phyloP scores from a whole-genome alignment of 1,284 basidiomycete genomes.

The Apiotrichum siamense region DNA sequence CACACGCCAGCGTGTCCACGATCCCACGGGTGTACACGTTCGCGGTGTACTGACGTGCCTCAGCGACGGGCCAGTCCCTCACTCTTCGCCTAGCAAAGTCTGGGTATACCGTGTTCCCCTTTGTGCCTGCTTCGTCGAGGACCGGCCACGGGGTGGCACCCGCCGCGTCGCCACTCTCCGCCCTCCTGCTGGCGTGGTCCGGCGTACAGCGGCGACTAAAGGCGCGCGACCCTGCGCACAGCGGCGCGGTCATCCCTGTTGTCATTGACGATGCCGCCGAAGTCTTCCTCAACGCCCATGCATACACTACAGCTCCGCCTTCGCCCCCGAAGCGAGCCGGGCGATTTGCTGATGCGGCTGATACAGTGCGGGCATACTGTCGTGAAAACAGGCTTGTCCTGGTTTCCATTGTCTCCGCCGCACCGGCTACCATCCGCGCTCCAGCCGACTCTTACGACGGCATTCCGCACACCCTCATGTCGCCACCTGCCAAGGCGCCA shows the following conservation, averaged over 20 bases:
- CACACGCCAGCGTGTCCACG: too few species aligned
- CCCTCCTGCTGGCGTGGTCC: slow-evolving; percentile 37
- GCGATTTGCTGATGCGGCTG: slow-evolving; percentile 34
- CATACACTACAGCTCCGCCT: slow-evolving; percentile 7
- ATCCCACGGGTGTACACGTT: too few species aligned
- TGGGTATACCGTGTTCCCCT: slow-evolving; percentile 42
- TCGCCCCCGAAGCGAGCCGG: slow-evolving; percentile 15
- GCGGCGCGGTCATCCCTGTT: slow-evolving; percentile 38
- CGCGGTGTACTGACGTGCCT: slow-evolving; percentile 5
- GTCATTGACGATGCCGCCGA: slow-evolving; percentile 34
- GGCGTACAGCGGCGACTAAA: slow-evolving; percentile 33
- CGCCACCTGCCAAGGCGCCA: neutral
- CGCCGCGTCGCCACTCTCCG: slow-evolving; percentile 26
- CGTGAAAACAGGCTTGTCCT: slow-evolving; percentile 30
- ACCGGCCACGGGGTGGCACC: slow-evolving; percentile 6
- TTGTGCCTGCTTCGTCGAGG: slow-evolving; percentile 24
- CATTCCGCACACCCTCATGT: neutral
- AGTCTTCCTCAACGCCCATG: slow-evolving; percentile 5
- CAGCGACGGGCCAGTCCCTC: slow-evolving; percentile 36
- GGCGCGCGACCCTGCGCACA: slow-evolving; percentile 27
- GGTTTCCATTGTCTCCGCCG: slow-evolving; percentile 31
- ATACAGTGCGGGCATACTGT: slow-evolving; percentile 40
- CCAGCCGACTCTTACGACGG: neutral
- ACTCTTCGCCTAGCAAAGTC: slow-evolving; percentile 38
- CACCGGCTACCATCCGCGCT: slow-evolving; percentile 1